A percentile compares a stretch with the other conserved stretches of the same genome.
Evolutionary conservation across 192 early-diverging fungal species (phyloP).

Genomic region (Spinellus fusiger): DNA sequence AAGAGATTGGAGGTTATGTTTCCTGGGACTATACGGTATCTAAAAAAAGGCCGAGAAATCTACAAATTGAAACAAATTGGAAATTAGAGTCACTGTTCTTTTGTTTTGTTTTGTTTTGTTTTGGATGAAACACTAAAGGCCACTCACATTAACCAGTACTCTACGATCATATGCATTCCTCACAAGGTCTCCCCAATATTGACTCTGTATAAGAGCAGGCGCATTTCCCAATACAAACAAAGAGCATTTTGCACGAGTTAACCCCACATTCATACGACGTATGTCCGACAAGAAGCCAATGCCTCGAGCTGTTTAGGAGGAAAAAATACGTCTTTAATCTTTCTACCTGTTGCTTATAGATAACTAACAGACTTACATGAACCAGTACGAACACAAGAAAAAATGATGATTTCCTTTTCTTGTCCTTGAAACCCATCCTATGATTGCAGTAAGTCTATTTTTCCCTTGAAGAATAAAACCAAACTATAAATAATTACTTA

Average conservation of each 20-base stretch:
- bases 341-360: background rate
- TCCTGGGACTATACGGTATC: background rate
- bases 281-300: conserved; percentile 83
- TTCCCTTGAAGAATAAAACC: background rate
- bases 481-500: background rate
- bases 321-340: background rate
- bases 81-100: no score
- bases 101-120: no score
- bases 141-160: conserved; percentile 28
- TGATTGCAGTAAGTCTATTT: background rate
- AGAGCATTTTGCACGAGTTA: conserved; percentile 83
- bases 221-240: conserved; percentile 78
- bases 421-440: conserved; percentile 94
- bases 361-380: conserved; percentile 1
- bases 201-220: conserved; percentile 48
- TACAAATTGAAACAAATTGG: background rate
- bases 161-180: conserved; percentile 51
- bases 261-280: conserved; percentile 86
- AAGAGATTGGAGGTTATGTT: background rate
- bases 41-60: background rate
- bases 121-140: background rate
- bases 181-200: conserved; percentile 72
- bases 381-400: conserved; percentile 86
- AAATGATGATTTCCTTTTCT: conserved; percentile 95
- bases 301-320: conserved; percentile 21